Conservation (phyloP, 192 early-diverging fungal genomes). For the Backusella circina region DNA sequence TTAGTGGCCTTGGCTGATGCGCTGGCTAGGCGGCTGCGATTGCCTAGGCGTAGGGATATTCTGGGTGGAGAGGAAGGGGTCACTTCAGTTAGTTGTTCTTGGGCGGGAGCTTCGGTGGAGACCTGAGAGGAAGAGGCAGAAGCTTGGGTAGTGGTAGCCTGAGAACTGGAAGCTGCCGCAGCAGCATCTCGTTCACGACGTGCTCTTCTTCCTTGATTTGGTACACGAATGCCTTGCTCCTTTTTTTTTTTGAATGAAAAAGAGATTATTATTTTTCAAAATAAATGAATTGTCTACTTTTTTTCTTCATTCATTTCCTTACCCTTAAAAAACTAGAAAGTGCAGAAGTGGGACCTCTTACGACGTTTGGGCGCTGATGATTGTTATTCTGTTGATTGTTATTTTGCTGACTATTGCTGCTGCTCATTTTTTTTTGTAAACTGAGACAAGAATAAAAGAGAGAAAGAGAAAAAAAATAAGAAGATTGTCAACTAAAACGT, state of each 20-base stretch:
- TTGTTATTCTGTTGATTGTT: not conserved
- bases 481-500: not conserved
- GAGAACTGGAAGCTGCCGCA: not conserved
- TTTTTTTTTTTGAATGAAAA: not conserved
- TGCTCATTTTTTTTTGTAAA: not conserved
- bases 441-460: not conserved
- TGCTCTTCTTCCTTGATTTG: constrained; percentile 12
- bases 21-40: not conserved
- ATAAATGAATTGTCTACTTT: not conserved
- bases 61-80: not conserved
- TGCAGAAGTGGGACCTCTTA: constrained; percentile 50
- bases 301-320: constrained; percentile 10
- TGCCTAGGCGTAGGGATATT: not conserved
- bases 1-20: constrained; percentile 25
- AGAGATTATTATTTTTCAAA: not conserved
- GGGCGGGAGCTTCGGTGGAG: not conserved
- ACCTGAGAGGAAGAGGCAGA: not conserved
- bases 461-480: not conserved
- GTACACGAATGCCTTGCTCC: constrained; percentile 36
- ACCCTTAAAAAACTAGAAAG: constrained; percentile 45
- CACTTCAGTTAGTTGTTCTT: not conserved
- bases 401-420: not conserved
- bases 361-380: constrained; percentile 19
- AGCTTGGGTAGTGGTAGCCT: not conserved
- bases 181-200: not conserved